A percentile compares a stretch with the other conserved stretches of the same genome.
phyloP scores from a whole-genome alignment of 352 stramenopile species.

The Phytophthora meadii region DNA sequence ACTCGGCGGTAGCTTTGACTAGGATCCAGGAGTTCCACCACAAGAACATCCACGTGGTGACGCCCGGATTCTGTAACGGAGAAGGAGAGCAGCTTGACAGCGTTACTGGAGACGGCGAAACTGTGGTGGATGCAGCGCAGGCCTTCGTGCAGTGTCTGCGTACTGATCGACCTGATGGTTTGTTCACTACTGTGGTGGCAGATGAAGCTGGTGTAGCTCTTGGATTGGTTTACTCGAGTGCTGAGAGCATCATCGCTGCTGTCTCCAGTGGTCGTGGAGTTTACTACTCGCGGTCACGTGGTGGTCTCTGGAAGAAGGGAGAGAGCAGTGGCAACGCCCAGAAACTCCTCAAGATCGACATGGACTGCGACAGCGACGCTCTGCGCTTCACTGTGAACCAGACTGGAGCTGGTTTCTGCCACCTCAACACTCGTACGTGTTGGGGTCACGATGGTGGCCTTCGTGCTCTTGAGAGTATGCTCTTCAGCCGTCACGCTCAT shows the following conservation, averaged over 20 bases:
- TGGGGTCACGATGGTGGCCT: slow-evolving; percentile 92
- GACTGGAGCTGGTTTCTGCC: slow-evolving; percentile 75
- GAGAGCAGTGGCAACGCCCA: slow-evolving; percentile 95
- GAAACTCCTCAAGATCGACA: slow-evolving; percentile 92
- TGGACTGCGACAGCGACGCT: slow-evolving; percentile 97
- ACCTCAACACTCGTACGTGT: slow-evolving; percentile 93
- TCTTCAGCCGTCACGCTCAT: slow-evolving; percentile 86
- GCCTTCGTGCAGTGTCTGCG: slow-evolving; percentile 84
- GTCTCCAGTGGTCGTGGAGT: slow-evolving; percentile 91
- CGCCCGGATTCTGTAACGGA: slow-evolving; percentile 31
- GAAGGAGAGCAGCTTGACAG: slow-evolving; percentile 32
- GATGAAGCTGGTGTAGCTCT: slow-evolving; percentile 89
- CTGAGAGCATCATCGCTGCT: slow-evolving; percentile 91
- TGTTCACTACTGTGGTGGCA: slow-evolving; percentile 95
- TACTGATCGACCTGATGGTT: slow-evolving; percentile 90
- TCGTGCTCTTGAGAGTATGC: slow-evolving; percentile 89
- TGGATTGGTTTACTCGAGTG: slow-evolving; percentile 96
- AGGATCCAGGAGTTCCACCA: slow-evolving; percentile 68
- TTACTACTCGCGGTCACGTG: slow-evolving; percentile 95
- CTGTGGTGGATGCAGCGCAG: slow-evolving; percentile 43
- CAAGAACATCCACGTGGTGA: slow-evolving; percentile 68
- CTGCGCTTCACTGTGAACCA: slow-evolving; percentile 95
- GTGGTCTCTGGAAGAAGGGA: slow-evolving; percentile 95
- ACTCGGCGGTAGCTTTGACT: slow-evolving; percentile 37
- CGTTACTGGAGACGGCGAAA: slow-evolving; percentile 20